These are phyloP conservation scores for Aspergillus heteromorphus DNA, from an alignment of 495 filamentous ascomycete genomes.

Conservation along the genomic window DNA sequence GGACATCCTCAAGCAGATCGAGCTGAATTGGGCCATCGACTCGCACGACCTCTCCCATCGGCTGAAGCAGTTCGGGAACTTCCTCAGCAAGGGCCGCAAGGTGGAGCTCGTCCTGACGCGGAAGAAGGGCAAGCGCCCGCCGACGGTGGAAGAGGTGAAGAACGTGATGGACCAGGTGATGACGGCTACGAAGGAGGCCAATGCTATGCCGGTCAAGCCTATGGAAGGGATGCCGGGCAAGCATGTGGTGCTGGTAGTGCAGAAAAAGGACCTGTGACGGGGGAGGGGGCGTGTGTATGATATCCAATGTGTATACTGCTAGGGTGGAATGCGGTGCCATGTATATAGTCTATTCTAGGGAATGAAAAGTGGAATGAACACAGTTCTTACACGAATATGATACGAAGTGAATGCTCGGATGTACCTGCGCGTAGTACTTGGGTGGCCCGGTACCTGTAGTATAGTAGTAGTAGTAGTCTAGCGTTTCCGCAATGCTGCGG, in stretches of 20 bases:
- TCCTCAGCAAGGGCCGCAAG: conserved; percentile 56
- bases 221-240: conserved; percentile 43
- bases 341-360: too few relatives aligned
- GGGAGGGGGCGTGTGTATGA: not conserved
- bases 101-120: conserved; percentile 57
- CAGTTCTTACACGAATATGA: too few relatives aligned
- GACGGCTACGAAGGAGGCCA: conserved; percentile 29
- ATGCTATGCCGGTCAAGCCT: conserved; percentile 32
- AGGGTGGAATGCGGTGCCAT: too few relatives aligned
- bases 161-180: conserved; percentile 35
- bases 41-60: conserved; percentile 59
- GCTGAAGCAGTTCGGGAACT: conserved; percentile 52
- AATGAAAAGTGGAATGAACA: too few relatives aligned
- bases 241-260: conserved; percentile 32
- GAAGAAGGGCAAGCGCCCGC: conserved; percentile 38
- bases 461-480: too few relatives aligned
- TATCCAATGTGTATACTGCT: not conserved
- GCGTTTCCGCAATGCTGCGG: conserved; percentile 36
- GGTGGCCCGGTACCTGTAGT: too few relatives aligned
- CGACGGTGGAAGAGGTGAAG: conserved; percentile 40
- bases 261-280: conserved; percentile 22
- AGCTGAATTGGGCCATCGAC: conserved; percentile 81
- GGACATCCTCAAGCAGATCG: conserved; percentile 57
- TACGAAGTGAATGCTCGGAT: too few relatives aligned
- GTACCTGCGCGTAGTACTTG: too few relatives aligned